phyloP scores from a whole-genome alignment of 2,329 filamentous ascomycete genomes.

The Trichoderma oligosporum region DNA sequence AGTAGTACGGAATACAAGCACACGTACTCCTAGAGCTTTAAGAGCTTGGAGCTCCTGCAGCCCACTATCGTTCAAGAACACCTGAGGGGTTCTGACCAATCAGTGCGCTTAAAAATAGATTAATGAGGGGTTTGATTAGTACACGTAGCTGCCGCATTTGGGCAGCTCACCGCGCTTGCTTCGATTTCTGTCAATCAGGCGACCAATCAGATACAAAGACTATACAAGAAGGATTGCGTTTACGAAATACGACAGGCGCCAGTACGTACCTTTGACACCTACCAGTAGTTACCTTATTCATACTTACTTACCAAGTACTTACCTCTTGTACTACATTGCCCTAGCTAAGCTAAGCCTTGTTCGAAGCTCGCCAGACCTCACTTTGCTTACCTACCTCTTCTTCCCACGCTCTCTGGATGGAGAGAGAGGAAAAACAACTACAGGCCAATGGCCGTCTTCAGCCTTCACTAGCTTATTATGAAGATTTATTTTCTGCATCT shows the following conservation, averaged over 20 bases:
- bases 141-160: constrained; percentile 1
- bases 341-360: constrained; percentile 7
- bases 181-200: neutral
- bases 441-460: neutral
- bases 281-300: too few species aligned
- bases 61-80: neutral
- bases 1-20: too few species aligned
- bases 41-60: neutral
- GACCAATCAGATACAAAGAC: too few species aligned
- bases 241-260: too few species aligned
- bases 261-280: too few species aligned
- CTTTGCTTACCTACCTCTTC: neutral
- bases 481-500: neutral
- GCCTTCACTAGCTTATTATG: neutral
- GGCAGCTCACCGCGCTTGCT: neutral
- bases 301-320: neutral
- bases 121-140: constrained; percentile 11
- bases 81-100: constrained; percentile 10
- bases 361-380: constrained; percentile 4
- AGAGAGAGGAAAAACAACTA: neutral
- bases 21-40: neutral
- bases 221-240: too few species aligned
- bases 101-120: constrained; percentile 6
- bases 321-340: neutral
- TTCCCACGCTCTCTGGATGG: neutral